Evolutionary conservation across 2,329 filamentous ascomycete genomes (phyloP), one percentile per base, ranked within the genome.

Genomic region (Tolypocladium nubicola): DNA sequence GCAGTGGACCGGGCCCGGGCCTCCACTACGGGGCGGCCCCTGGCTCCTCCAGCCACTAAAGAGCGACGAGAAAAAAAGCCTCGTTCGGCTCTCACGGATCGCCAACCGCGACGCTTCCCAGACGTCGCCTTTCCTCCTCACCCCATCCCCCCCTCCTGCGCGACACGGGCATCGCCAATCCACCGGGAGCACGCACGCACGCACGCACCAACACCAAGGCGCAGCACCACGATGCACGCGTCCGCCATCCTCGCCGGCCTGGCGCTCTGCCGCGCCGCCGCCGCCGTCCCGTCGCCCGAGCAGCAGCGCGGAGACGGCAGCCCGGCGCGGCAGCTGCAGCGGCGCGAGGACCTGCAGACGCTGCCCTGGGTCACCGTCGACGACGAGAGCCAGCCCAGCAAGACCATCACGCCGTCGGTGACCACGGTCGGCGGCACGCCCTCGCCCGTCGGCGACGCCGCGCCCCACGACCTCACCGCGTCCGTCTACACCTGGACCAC

Each of bases 281-380:
- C 26, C 45, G 45, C 45, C 7, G 7, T 9, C 45, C 26, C 43
- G 4, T 30, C 43, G 13, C 43, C 26, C 26, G 58, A 33, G 26
- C 23, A 10, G 45, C 26, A n/a, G n/a, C n/a, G 43, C 43, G 23
- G 21, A 16, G 11, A 45, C 1, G 43, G 43, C 43, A 13, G 23
- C 43, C 13, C 16, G 43, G 16, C 40, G 0, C n/a, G 11, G n/a
- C 40, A 4, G 45, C 45, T 33, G 26, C 45, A 49, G 45, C 45
- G 45, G 8, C 45, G 45, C 26, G 45, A 49, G 21, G 63, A 69
- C 52, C 66, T 66, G n/a, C 67, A 70, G 47, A 73, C 75, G 7
- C 74, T 73, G 23, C 72, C 75, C 39, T 84, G 81, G 81, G 76
- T 83, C 52, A 74, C 71, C 4, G 76, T 83, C 59, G 71, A 76